Evolutionary conservation across 192 early-diverging fungal species (phyloP).

Genomic region (Coemansia reversa): DNA sequence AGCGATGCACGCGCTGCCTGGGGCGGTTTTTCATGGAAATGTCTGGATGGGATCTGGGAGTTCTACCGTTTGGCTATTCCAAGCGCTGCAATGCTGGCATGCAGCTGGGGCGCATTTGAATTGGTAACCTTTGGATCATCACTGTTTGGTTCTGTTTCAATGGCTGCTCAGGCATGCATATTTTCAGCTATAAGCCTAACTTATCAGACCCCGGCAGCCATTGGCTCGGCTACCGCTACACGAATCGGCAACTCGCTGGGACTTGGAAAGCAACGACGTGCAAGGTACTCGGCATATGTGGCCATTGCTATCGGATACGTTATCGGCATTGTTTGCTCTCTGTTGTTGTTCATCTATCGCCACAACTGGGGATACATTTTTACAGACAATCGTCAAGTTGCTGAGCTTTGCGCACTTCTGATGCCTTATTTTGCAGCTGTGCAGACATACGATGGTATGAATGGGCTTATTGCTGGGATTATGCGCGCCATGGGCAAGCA

Average conservation of each 20-base stretch:
- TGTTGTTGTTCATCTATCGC: conserved; percentile 35
- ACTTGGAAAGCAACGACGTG: conserved; percentile 54
- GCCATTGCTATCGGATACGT: conserved; percentile 29
- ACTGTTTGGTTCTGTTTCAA: conserved; percentile 64
- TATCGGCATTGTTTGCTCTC: conserved; percentile 52
- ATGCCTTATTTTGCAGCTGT: conserved; percentile 75
- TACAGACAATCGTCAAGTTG: conserved; percentile 66
- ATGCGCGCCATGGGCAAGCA: conserved; percentile 56
- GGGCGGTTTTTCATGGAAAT: conserved; percentile 75
- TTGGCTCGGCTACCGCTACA: conserved; percentile 72
- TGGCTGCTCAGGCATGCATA: conserved; percentile 80
- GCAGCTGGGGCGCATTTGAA: conserved; percentile 83
- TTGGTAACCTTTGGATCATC: conserved; percentile 67
- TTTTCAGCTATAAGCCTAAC: conserved; percentile 66
- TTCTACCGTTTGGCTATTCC: conserved; percentile 76
- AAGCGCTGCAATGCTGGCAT: conserved; percentile 76
- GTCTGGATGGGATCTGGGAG: conserved; percentile 59
- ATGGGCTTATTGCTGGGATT: conserved; percentile 56
- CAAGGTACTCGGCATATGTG: conserved; percentile 53
- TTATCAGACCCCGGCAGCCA: conserved; percentile 67
- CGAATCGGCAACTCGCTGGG: conserved; percentile 76
- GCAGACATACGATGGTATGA: conserved; percentile 58
- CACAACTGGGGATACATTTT: conserved; percentile 55
- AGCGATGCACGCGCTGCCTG: conserved; percentile 58
- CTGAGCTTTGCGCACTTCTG: conserved; percentile 62